These are phyloP conservation scores for Sextonia rubra DNA, from an alignment of 164 flowering plant genomes.

Conservation along the genomic window DNA sequence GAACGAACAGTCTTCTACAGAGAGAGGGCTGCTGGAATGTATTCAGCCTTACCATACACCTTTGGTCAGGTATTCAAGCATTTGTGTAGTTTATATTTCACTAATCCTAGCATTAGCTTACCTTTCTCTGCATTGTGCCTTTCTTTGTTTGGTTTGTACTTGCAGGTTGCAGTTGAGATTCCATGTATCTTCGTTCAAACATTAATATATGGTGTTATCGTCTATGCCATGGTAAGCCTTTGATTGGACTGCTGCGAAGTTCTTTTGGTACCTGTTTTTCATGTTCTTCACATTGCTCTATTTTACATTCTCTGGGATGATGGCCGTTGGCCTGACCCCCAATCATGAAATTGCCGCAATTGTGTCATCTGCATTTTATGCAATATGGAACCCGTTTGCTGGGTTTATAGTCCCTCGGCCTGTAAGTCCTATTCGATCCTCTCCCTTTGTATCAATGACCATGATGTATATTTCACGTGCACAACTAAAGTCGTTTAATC, in stretches of 20 bases:
- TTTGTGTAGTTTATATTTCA: not conserved
- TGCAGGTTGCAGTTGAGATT: constrained; percentile 44
- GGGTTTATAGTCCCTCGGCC: constrained; percentile 59
- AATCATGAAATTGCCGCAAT: constrained; percentile 53
- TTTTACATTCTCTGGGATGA: constrained; percentile 71
- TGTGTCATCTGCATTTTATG: constrained; percentile 47
- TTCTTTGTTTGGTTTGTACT: not conserved
- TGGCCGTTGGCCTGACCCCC: constrained; percentile 65
- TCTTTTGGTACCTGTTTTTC: no score
- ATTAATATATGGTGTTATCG: no score
- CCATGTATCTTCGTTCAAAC: constrained; percentile 51
- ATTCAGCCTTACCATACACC: constrained; percentile 60
- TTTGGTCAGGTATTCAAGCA: constrained; percentile 38
- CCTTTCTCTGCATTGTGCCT: not conserved
- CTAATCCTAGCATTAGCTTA: not conserved
- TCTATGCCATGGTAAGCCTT: no score
- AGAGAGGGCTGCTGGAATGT: no score
- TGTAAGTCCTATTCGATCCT: constrained; percentile 27
- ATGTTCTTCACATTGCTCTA: constrained; percentile 58
- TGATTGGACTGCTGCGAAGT: no score
- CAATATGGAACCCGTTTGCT: constrained; percentile 55
- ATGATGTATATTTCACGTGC: no score
- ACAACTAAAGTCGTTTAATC: no score
- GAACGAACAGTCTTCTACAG: no score
- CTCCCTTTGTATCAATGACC: no score